Conservation (phyloP, 345 rosid genomes). For the Angophora floribunda region DNA sequence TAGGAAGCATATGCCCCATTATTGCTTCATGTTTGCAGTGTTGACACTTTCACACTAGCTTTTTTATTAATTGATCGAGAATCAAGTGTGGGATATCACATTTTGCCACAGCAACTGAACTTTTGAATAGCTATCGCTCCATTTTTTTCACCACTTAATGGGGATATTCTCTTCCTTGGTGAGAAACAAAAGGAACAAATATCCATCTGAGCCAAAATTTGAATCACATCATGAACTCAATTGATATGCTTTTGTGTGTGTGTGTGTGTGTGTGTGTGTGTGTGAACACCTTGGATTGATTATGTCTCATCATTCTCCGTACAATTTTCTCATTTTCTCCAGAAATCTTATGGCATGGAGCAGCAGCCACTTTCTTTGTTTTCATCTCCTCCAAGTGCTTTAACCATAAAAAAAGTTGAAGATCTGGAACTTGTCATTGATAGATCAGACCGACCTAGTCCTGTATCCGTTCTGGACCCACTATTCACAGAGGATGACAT, state of each 20-base stretch:
- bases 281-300: not conserved
- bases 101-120: not conserved
- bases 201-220: not conserved
- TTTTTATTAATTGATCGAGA: not conserved
- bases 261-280: not conserved
- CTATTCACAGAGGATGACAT: slow-evolving; percentile 51
- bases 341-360: slow-evolving; percentile 29
- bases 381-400: slow-evolving; percentile 33
- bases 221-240: not conserved
- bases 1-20: not conserved
- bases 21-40: not conserved
- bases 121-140: not conserved
- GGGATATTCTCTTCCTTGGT: not conserved
- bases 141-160: not conserved
- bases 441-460: slow-evolving; percentile 59
- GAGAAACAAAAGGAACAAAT: not conserved
- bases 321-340: slow-evolving; percentile 3
- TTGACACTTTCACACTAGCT: not conserved
- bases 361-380: slow-evolving; percentile 28
- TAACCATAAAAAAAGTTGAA: slow-evolving; percentile 21
- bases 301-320: not conserved
- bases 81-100: not conserved
- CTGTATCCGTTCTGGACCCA: slow-evolving; percentile 87
- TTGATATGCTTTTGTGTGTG: not conserved
- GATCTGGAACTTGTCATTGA: slow-evolving; percentile 36